Conservation (phyloP, 441 rosid genomes). For the Rhodomyrtus psidioides region DNA sequence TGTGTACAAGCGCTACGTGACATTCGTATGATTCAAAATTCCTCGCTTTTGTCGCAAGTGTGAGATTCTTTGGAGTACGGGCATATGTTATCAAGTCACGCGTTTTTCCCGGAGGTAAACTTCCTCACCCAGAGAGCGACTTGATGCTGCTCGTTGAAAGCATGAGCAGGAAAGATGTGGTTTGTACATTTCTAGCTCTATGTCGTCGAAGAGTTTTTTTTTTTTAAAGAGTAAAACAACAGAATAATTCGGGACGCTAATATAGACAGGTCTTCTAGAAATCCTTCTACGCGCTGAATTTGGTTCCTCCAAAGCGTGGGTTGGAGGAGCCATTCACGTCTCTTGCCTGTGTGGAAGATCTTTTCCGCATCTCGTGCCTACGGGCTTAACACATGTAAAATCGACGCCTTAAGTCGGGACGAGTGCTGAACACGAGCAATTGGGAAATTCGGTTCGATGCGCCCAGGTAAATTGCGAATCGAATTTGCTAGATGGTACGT, state of each 20-base stretch:
- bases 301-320: not conserved
- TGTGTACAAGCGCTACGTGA: fast-evolving
- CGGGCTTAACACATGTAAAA: not conserved
- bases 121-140: not conserved
- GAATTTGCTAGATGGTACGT: not conserved
- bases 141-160: not conserved
- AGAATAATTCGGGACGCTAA: not conserved
- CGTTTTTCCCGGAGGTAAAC: not conserved
- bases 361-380: not conserved
- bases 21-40: fast-evolving
- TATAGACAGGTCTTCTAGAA: not conserved
- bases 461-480: not conserved
- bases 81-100: not conserved
- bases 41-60: not conserved
- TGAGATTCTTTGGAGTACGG: not conserved
- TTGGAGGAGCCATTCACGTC: not conserved
- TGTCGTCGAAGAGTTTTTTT: too few species aligned
- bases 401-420: not conserved
- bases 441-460: not conserved
- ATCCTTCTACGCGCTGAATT: not conserved
- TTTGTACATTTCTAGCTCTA: not conserved
- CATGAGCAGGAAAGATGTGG: not conserved
- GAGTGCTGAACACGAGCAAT: not conserved
- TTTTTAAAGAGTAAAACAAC: too few species aligned
- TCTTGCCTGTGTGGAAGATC: not conserved